Evolutionary conservation across 2,329 filamentous ascomycete genomes (phyloP).

Genomic region (Fusarium cicatricum): DNA sequence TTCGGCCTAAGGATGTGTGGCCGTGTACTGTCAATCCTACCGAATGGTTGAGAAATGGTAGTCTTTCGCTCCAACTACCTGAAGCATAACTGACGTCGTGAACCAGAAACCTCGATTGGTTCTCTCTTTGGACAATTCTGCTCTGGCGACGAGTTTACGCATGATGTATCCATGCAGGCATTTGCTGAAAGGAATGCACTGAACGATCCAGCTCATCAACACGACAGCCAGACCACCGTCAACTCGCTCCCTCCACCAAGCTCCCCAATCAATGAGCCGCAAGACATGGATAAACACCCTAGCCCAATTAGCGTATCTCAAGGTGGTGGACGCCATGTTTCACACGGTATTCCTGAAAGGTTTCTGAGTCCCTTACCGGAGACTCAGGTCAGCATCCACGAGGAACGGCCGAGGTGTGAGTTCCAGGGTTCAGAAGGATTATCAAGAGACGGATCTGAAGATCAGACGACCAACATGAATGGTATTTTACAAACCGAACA

Average conservation of each 20-base stretch:
- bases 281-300: neutral
- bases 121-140: constrained; percentile 77
- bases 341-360: neutral
- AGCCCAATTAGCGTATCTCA: neutral
- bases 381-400: constrained; percentile 4
- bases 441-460: neutral
- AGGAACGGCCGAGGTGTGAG: neutral
- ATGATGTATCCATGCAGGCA: constrained; percentile 68
- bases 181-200: constrained; percentile 5
- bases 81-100: neutral
- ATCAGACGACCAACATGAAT: no score
- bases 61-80: no score
- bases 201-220: neutral
- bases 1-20: constrained; percentile 79
- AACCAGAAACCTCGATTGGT: constrained; percentile 65
- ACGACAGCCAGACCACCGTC: constrained; percentile 30
- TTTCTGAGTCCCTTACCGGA: constrained; percentile 8
- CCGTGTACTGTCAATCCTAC: constrained; percentile 77
- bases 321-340: neutral
- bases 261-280: constrained; percentile 7
- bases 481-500: neutral
- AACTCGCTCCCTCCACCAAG: constrained; percentile 7
- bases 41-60: constrained; percentile 67
- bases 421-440: neutral
- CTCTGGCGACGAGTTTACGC: constrained; percentile 64